These are phyloP conservation scores for Terana coerulea DNA, from an alignment of 768 basidiomycete genomes.

Conservation along the genomic window DNA sequence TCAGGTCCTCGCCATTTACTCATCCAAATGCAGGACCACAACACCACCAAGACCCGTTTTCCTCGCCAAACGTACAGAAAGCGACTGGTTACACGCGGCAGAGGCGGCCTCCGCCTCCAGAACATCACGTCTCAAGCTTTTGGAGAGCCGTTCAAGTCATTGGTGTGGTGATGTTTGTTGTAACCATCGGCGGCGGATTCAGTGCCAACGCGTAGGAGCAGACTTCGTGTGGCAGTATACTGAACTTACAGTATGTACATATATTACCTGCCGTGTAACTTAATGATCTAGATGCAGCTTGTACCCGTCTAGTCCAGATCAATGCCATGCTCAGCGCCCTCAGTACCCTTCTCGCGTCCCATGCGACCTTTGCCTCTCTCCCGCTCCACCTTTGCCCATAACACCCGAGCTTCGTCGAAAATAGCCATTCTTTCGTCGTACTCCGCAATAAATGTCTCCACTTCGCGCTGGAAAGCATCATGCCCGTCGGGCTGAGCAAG, in stretches of 20 bases:
- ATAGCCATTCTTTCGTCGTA: constrained; percentile 50
- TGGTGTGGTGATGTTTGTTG: constrained; percentile 26
- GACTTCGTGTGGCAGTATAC: background rate
- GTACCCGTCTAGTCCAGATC: background rate
- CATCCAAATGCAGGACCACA: constrained; percentile 9
- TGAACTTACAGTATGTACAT: background rate
- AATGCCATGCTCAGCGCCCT: background rate
- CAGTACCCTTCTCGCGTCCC: constrained; percentile 49
- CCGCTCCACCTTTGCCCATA: constrained; percentile 65
- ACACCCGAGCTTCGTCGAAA: constrained; percentile 46
- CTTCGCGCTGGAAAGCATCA: constrained; percentile 39
- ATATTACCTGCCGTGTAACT: background rate
- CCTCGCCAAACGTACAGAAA: constrained; percentile 22
- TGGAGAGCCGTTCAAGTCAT: constrained; percentile 25
- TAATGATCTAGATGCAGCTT: background rate
- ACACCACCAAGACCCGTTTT: constrained; percentile 22
- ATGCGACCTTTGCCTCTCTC: constrained; percentile 76
- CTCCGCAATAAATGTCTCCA: constrained; percentile 41
- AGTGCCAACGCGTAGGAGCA: constrained; percentile 19
- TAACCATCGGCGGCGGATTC: constrained; percentile 23
- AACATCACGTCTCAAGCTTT: constrained; percentile 19
- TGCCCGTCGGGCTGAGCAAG: constrained; percentile 17
- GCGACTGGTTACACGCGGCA: constrained; percentile 21
- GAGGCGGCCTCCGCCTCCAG: constrained; percentile 10
- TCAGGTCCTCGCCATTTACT: constrained; percentile 11